Conservation (phyloP, 768 basidiomycete genomes). For the Boletus insuetus region DNA sequence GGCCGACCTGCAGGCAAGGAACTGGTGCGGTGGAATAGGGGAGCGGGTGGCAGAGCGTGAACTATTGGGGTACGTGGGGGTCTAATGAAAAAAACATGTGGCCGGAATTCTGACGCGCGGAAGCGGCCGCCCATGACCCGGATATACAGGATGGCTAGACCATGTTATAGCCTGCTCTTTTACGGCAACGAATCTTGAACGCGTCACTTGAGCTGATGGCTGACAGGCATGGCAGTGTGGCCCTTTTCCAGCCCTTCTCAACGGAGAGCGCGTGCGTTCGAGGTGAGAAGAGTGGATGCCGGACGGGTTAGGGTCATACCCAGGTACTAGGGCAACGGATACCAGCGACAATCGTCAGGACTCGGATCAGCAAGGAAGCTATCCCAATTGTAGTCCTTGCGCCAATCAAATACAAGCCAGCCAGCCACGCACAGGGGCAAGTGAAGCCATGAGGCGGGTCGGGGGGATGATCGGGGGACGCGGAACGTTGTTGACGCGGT, state of each 20-base stretch:
- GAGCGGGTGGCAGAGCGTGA: constrained; percentile 4
- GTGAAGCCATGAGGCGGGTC: background rate
- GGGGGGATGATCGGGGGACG: constrained; percentile 9
- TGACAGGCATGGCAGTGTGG: constrained; percentile 3
- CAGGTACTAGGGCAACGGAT: constrained; percentile 22
- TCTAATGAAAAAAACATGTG: background rate
- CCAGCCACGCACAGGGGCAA: background rate
- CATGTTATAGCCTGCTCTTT: background rate
- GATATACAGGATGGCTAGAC: constrained; percentile 18
- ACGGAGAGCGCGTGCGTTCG: background rate
- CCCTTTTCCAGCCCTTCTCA: constrained; percentile 2
- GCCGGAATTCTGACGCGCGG: constrained; percentile 10
- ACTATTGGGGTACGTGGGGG: constrained; percentile 1
- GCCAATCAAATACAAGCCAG: constrained; percentile 20
- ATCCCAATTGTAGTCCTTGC: constrained; percentile 8
- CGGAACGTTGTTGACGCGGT: constrained; percentile 13
- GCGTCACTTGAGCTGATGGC: background rate
- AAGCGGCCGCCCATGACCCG: constrained; percentile 13
- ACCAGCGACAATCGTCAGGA: constrained; percentile 28
- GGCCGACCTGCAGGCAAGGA: constrained; percentile 7
- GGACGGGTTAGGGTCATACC: constrained; percentile 14
- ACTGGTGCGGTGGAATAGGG: constrained; percentile 15
- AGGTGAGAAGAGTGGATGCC: background rate
- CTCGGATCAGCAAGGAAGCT: constrained; percentile 27
- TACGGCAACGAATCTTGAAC: constrained; percentile 3